phyloP scores from a whole-genome alignment of 768 basidiomycete species.

The Suillus sp. region DNA sequence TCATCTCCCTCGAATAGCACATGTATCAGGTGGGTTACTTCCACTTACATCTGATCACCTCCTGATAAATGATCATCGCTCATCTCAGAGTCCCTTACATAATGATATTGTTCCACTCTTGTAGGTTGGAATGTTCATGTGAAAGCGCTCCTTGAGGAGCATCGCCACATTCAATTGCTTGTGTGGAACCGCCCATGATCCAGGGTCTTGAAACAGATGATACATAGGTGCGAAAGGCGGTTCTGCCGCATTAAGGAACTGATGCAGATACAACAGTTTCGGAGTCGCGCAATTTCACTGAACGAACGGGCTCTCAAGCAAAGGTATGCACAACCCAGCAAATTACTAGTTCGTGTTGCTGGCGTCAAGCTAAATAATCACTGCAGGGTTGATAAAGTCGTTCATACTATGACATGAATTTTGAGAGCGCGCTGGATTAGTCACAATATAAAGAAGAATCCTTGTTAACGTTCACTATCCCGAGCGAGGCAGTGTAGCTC shows the following conservation, averaged over 20 bases:
- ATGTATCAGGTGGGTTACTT: no score
- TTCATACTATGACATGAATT: slow-evolving; percentile 77
- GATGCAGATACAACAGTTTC: not conserved
- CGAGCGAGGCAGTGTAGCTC: slow-evolving; percentile 88
- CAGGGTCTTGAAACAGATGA: not conserved
- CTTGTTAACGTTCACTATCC: slow-evolving; percentile 92
- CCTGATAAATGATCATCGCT: no score
- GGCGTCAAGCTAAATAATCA: not conserved
- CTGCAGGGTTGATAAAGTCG: slow-evolving; percentile 89
- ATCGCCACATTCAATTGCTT: not conserved
- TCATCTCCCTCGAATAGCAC: no score
- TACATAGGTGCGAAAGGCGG: not conserved
- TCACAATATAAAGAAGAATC: slow-evolving; percentile 62
- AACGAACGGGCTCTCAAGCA: not conserved
- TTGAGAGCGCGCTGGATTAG: slow-evolving; percentile 49
- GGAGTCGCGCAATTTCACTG: not conserved
- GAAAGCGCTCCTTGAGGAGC: not conserved
- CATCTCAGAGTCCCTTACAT: not conserved
- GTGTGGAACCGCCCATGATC: not conserved
- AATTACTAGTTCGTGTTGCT: slow-evolving; percentile 76
- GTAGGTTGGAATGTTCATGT: not conserved
- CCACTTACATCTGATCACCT: no score
- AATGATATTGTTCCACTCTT: not conserved
- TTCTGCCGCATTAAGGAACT: not conserved
- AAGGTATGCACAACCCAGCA: slow-evolving; percentile 61